A percentile compares a stretch with the other conserved stretches of the same genome.
phyloP scores from a whole-genome alignment of 129 eudicot species.

The Glebionis coronaria region DNA sequence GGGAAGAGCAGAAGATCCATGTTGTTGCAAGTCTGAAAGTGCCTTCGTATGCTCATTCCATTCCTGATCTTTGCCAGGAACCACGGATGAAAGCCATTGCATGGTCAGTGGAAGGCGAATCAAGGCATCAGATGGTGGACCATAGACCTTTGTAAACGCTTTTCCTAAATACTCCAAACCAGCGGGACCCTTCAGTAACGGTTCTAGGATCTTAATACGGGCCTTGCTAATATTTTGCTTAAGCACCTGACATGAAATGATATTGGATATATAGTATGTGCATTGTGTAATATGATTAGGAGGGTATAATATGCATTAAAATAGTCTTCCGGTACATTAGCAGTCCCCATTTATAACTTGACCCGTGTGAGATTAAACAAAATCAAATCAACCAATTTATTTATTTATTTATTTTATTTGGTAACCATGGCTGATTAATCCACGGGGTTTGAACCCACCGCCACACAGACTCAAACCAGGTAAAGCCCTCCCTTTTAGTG shows the following conservation, averaged over 20 bases:
- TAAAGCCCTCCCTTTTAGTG: too few species aligned
- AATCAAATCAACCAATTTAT: not conserved
- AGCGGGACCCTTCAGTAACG: constrained; percentile 70
- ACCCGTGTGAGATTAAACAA: not conserved
- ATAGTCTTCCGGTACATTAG: too few species aligned
- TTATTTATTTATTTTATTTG: too few species aligned
- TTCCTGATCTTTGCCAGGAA: constrained; percentile 43
- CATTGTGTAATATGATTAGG: too few species aligned
- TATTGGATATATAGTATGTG: constrained; percentile 4
- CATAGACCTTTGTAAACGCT: constrained; percentile 59
- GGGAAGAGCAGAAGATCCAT: constrained; percentile 40
- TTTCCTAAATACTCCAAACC: constrained; percentile 60
- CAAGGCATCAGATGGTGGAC: constrained; percentile 59
- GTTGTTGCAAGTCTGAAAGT: constrained; percentile 36
- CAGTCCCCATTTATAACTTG: not conserved
- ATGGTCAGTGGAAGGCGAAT: constrained; percentile 54
- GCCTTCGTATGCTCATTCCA: constrained; percentile 55
- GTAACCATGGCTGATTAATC: too few species aligned
- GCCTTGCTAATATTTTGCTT: constrained; percentile 83
- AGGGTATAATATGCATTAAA: too few species aligned
- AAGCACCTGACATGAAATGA: constrained; percentile 39
- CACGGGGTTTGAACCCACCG: too few species aligned
- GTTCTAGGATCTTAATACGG: constrained; percentile 64
- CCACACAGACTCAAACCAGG: too few species aligned
- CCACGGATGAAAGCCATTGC: constrained; percentile 54